Evolutionary conservation across 2,329 filamentous ascomycete species (phyloP), one percentile per base, ranked within the genome.

Genomic region (Botrytis paeoniae): DNA sequence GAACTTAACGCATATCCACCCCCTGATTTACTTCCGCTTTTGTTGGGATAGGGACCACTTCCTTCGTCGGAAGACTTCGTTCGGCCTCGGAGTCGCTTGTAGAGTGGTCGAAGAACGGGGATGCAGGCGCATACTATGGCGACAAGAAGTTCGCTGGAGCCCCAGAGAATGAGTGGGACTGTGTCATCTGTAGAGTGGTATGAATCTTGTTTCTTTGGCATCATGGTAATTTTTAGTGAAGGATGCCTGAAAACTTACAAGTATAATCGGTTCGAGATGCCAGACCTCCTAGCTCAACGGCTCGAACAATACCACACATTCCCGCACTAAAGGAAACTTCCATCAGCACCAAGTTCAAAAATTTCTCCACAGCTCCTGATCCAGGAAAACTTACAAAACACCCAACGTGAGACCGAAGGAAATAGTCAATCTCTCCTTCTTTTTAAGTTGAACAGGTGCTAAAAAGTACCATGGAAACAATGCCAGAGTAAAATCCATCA

Each of bases 381-480:
- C 18, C 9, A 48, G 14, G 20, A 39, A 12, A 51, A 71, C 69
- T 64, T 41, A 71, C 69, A 71, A 54, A 57, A 64, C 45, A 54
- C 69, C 69, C 59, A 71, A 32, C 29, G 43, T 64, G 54, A 71
- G 69, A n/a, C 60, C 69, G 51, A 63, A 57, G 5, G 35, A 71
- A 51, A 71, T 63, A n/a, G 60, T 64, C 60, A 54, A 25, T 29
- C 43, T 71, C 59, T 71, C 69, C 43, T 64, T 71, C 43, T 25
- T 63, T 25, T 29, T 63, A 18, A 71, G 48, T 20, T 41, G 69
- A n/a, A 71, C 69, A 16, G 14, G 32, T 3, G 69, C 59, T 8
- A 71, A 5, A 37, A 71, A 71, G 32, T 64, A 64, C 69, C 69
- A 71, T 25, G 69, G 69, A 25, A 71, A 71, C n/a, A 71, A 43